Conservation (phyloP, 495 filamentous ascomycete genomes). For the Talaromyces nanjingensis region DNA sequence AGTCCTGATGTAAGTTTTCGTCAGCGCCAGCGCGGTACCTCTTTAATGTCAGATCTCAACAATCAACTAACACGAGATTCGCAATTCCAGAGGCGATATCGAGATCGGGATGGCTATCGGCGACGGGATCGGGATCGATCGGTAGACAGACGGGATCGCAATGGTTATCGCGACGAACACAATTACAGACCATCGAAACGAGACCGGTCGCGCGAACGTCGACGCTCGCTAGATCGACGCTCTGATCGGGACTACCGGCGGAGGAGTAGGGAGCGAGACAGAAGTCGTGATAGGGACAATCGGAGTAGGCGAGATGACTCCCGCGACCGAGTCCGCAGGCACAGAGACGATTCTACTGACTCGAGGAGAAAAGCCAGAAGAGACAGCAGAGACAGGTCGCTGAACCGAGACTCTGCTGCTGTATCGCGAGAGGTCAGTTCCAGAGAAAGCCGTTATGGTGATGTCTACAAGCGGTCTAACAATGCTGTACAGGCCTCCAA, state of each 20-base stretch:
- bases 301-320: slow-evolving; percentile 75
- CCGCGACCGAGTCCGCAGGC: slow-evolving; percentile 60
- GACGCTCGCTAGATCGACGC: slow-evolving; percentile 53
- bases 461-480: background rate
- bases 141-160: slow-evolving; percentile 59
- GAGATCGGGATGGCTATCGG: slow-evolving; percentile 50
- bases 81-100: slow-evolving; percentile 48
- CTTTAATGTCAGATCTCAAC: background rate
- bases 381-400: slow-evolving; percentile 51
- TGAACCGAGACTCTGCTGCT: slow-evolving; percentile 31
- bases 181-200: slow-evolving; percentile 52
- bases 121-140: slow-evolving; percentile 70
- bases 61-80: background rate
- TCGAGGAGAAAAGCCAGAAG: slow-evolving; percentile 62
- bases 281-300: slow-evolving; percentile 68
- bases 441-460: slow-evolving; percentile 22
- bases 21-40: background rate
- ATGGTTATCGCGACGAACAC: slow-evolving; percentile 62
- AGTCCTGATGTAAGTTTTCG: slow-evolving; percentile 59
- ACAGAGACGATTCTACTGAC: slow-evolving; percentile 73
- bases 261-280: slow-evolving; percentile 66
- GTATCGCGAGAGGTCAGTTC: slow-evolving; percentile 43
- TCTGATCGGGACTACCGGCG: slow-evolving; percentile 53
- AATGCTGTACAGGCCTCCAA: slow-evolving; percentile 30
- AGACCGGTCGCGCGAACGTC: slow-evolving; percentile 59